phyloP scores from a whole-genome alignment of 768 basidiomycete species.

The Russula sp. region DNA sequence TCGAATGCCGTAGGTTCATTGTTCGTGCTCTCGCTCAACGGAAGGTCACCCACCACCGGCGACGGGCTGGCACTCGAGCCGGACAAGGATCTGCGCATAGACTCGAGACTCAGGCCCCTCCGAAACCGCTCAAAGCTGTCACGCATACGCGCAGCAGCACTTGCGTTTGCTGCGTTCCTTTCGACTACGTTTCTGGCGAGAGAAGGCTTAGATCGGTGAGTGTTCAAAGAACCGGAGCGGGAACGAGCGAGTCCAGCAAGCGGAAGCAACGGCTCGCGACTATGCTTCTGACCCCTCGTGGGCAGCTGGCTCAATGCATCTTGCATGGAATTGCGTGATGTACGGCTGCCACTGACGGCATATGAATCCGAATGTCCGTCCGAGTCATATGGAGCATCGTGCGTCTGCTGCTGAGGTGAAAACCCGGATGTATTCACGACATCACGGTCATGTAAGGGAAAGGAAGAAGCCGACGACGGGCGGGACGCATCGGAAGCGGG shows the following conservation, averaged over 20 bases:
- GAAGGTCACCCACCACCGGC: conserved; percentile 18
- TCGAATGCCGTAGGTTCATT: conserved; percentile 19
- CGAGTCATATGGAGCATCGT: conserved; percentile 38
- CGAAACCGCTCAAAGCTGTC: conserved; percentile 58
- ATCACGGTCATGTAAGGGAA: conserved; percentile 13
- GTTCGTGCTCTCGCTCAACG: conserved; percentile 12
- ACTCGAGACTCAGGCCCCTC: conserved; percentile 40
- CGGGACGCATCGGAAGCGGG: conserved; percentile 32
- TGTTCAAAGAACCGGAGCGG: conserved; percentile 22
- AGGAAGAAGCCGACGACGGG: conserved; percentile 30
- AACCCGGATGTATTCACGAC: conserved; percentile 29
- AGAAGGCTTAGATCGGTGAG: conserved; percentile 27
- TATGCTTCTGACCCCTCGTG: conserved; percentile 46
- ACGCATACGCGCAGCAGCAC: conserved; percentile 40
- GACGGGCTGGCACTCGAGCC: conserved; percentile 20
- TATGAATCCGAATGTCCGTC: conserved; percentile 34
- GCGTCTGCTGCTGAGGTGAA: conserved; percentile 37
- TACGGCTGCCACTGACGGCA: conserved; percentile 1
- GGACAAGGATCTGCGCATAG: conserved; percentile 26
- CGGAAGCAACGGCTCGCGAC: conserved; percentile 70
- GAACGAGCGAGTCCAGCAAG: conserved; percentile 33
- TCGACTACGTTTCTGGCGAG: conserved; percentile 28
- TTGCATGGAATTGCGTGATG: conserved; percentile 26
- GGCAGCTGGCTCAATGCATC: conserved; percentile 31
- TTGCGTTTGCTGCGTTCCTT: conserved; percentile 28